Base-by-base conservation (phyloP, 306 rosid genomes). In the Pyrus communis region DNA sequence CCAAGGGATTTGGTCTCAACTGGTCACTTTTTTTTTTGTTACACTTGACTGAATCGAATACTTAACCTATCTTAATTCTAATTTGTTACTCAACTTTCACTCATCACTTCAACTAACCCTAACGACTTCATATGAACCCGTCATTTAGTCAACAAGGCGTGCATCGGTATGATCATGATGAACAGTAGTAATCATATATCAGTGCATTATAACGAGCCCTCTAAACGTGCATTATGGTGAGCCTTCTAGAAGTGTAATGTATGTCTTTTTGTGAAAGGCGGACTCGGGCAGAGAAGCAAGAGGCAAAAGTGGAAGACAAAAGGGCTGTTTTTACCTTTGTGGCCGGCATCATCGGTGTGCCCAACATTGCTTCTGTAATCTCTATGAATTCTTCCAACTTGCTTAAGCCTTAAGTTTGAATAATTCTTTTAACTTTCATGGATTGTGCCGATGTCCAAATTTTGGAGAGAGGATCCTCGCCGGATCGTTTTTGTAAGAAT, bases 311-410 rank as follows among this genome's bases (percentile, higher is more conserved):
- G 79, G 77, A 62, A 25, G 67, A 79, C 75, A 86, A 64, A 79
- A 67, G 59, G 67, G 45, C 33, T 67, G 42, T 51, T 51, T 64
- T 57, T 19, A 21, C 21, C 14, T 3, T 19, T 58, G 42, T 43
- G 84, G 87, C 77, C 81, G 78, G 86, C 90, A 81, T 43, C 43
- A 81, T 69, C 30, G 30, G 21, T 67, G 70, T 67, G 64, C 57
- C 83, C 83, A 59, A 78, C 40, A 30, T 66, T 46, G 75, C 61
- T 79, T 73, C 65, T 65, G 55, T 67, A 73, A 42, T 73, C 43
- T 73, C 79, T 77, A 17, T 19, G 79, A 84, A 67, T 65, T 71
- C 80, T 67, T 85, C 82, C 59, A 11, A 42, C 52, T 76, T 64
- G 78, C 89, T 75, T 82, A 25, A 12, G 25, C 4, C 71, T 74